Evolutionary conservation across 768 basidiomycete genomes (phyloP), one percentile per base, ranked within the genome.

Genomic region (Tulasnella sp.): DNA sequence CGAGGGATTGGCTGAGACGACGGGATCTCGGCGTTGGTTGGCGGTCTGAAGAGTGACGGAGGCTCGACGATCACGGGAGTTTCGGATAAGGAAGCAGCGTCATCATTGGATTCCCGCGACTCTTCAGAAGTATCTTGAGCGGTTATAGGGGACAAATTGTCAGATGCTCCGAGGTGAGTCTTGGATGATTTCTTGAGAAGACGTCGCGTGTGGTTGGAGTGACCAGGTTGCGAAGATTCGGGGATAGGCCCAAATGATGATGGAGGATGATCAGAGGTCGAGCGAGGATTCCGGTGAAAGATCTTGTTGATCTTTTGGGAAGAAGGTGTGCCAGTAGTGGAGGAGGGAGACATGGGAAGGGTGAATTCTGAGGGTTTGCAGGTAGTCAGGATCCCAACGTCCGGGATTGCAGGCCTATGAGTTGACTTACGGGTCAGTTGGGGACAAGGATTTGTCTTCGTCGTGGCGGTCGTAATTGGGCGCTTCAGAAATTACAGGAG

Each of bases 291-390:
- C 16, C 78, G 34, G 46, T 74, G 42, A 44, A 79, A 79, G 38
- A 79, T 36, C 73, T 79, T 79, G 78, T 74, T 79, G 78, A 79
- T 79, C 78, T 79, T 79, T 39, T 77, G 76, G 58, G 76, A 71
- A 38, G 76, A 62, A 19, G 76, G 48, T 8, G 76, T 18, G n/a
- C 39, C 73, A 38, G 38, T 2, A n/a, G 73, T 40, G 44, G 73
- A 74, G 39, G 44, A 40, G 73, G 44, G 73, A 14, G 73, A 46
- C 73, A 40, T 40, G 73, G 44, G 39, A 74, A 74, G 18, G 73
- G 73, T 40, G 62, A 68, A 68, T 68, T 31, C 62, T 68, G 62
- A 68, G 62, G 62, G 62, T 68, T 68, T 68, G 31, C 12, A 27
- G 62, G 62, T 46, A 74, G 73, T 74, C 73, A 74, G 16, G 73